phyloP scores from a whole-genome alignment of 441 rosid species.

The Isatis lusitanica region DNA sequence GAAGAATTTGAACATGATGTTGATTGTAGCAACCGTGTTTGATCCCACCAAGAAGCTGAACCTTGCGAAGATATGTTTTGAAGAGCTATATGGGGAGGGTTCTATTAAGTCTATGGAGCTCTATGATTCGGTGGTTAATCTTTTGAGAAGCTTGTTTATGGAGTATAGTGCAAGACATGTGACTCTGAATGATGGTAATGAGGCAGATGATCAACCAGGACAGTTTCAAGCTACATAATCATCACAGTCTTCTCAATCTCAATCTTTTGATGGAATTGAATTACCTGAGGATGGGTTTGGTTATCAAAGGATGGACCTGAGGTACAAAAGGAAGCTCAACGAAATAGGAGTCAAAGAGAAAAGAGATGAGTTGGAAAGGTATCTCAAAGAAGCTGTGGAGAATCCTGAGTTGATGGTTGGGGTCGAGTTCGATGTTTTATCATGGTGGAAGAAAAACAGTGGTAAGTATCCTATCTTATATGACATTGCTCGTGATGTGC shows the following conservation, averaged over 20 bases:
- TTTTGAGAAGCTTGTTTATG: neutral
- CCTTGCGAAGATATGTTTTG: neutral
- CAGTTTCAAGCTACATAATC: neutral
- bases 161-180: neutral
- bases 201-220: neutral
- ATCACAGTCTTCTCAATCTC: neutral
- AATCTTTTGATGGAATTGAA: neutral
- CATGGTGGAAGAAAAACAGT: neutral
- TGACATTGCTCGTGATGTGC: neutral
- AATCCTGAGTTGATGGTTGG: neutral
- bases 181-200: neutral
- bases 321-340: neutral
- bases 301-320: neutral
- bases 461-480: neutral
- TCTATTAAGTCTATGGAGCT: neutral
- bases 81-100: neutral
- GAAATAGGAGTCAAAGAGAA: neutral
- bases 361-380: neutral
- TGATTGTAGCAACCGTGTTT: neutral
- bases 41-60: neutral
- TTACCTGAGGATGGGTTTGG: neutral
- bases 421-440: neutral
- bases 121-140: neutral
- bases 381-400: neutral
- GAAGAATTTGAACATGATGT: neutral